Conservation (phyloP, 208 protist species). For the Leishmania lainsoni region DNA sequence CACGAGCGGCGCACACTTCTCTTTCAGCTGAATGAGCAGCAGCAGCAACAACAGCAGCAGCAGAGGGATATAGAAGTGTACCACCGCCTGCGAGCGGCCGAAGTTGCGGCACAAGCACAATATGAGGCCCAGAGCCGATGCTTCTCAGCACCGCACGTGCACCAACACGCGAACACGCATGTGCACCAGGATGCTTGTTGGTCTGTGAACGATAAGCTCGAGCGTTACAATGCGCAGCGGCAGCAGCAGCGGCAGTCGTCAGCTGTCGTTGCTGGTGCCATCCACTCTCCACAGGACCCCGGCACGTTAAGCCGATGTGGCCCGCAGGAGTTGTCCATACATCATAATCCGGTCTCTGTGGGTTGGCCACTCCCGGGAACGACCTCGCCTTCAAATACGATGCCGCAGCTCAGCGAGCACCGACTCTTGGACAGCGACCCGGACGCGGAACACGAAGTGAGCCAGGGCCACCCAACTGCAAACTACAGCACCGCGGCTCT, state of each 20-base stretch:
- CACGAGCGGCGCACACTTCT: conserved; percentile 39
- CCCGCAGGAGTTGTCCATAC: neutral
- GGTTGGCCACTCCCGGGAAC: neutral
- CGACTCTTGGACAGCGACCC: conserved; percentile 11
- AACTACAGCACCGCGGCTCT: neutral
- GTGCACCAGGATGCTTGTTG: neutral
- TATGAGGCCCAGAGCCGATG: conserved; percentile 4
- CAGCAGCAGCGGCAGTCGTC: neutral
- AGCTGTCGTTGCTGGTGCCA: neutral
- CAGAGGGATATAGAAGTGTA: neutral
- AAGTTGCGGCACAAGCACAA: conserved; percentile 11
- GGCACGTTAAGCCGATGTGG: neutral
- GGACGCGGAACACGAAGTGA: neutral
- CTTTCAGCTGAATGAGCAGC: conserved; percentile 29
- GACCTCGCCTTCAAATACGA: neutral
- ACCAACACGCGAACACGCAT: neutral
- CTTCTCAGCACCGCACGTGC: neutral
- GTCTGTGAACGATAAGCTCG: neutral
- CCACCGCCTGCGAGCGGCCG: neutral
- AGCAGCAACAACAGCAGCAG: conserved; percentile 19
- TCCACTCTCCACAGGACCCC: neutral
- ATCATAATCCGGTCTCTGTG: neutral
- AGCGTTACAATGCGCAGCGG: neutral
- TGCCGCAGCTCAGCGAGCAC: conserved; percentile 7
- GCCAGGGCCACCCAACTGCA: neutral